Conservation (phyloP, 345 rosid genomes). For the Citropsis articulata region DNA sequence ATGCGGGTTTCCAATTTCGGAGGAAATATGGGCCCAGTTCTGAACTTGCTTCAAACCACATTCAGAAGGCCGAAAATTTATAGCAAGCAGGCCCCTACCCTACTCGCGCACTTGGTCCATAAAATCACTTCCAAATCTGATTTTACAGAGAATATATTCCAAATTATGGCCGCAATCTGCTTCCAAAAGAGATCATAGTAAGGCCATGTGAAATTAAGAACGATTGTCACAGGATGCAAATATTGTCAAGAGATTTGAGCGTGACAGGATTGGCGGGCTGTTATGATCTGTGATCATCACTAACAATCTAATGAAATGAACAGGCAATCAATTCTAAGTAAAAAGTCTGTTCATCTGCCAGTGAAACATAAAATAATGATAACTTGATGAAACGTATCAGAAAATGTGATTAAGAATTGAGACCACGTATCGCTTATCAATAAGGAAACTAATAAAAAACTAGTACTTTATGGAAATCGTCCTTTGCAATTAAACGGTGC, state of each 20-base stretch:
- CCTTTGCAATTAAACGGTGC: neutral
- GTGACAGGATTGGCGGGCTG: neutral
- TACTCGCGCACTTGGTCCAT: neutral
- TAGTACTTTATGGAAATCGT: neutral
- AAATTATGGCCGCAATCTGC: neutral
- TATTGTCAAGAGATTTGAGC: neutral
- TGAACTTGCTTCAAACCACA: neutral
- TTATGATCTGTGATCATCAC: neutral
- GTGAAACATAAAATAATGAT: neutral
- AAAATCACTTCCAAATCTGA: neutral
- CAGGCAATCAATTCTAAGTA: neutral
- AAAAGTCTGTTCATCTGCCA: no score
- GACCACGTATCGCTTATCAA: slow-evolving; percentile 23
- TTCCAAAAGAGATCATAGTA: neutral
- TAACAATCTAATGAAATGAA: neutral
- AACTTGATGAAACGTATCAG: slow-evolving; percentile 16
- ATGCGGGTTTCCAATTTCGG: neutral
- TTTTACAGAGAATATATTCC: neutral
- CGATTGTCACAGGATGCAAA: neutral
- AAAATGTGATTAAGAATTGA: neutral
- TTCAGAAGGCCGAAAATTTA: neutral
- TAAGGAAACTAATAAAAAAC: neutral
- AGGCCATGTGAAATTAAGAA: slow-evolving; percentile 6
- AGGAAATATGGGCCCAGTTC: neutral
- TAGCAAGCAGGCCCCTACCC: neutral